These are phyloP conservation scores for Geotrichum siamense DNA, from an alignment of 1,139 yeast species.

Conservation along the genomic window DNA sequence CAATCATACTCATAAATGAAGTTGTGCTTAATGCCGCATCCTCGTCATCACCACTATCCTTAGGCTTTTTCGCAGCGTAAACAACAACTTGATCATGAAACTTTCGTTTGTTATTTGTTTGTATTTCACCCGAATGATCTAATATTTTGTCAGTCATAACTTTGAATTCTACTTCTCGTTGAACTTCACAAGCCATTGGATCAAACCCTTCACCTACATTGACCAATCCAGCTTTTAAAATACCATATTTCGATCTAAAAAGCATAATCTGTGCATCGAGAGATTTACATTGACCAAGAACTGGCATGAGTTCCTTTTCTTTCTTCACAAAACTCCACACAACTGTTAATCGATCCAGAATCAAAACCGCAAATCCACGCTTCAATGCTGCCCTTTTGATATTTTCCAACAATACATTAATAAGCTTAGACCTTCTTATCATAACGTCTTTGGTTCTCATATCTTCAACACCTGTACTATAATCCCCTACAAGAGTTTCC, in stretches of 20 bases:
- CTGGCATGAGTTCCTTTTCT: conserved; percentile 2
- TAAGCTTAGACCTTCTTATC: conserved; percentile 1
- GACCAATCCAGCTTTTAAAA: background rate
- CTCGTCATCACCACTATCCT: background rate
- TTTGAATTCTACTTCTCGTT: background rate
- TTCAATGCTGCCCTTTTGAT: conserved; percentile 6
- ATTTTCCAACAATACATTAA: background rate
- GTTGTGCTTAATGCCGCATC: background rate
- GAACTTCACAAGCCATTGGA: conserved; percentile 3
- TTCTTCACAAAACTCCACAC: conserved; percentile 5
- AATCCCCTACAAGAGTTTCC: background rate
- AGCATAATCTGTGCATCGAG: conserved; percentile 3
- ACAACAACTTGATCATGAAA: background rate
- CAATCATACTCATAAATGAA: background rate
- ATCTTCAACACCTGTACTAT: background rate
- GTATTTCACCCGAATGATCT: background rate
- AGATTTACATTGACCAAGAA: background rate
- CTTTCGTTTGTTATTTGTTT: background rate
- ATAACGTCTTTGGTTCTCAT: background rate
- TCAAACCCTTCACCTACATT: conserved; percentile 5
- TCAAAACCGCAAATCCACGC: conserved; percentile 4
- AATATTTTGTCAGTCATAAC: background rate
- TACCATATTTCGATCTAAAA: background rate
- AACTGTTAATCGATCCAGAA: background rate
- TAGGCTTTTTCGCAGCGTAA: background rate